phyloP scores from a whole-genome alignment of 495 filamentous ascomycete species.

The Articulospora tetracladia region DNA sequence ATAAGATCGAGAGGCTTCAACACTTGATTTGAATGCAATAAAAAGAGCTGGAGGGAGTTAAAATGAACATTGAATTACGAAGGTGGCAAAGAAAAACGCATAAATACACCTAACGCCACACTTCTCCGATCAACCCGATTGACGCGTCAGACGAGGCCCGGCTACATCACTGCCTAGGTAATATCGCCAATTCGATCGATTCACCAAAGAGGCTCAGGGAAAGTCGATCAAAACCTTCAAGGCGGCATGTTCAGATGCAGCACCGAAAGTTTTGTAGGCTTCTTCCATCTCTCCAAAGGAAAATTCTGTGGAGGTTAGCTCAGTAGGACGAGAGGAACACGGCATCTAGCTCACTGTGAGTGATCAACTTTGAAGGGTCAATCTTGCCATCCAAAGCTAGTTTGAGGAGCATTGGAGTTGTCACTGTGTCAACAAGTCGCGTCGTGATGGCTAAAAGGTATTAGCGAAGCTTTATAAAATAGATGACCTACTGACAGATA shows the following conservation, averaged over 20 bases:
- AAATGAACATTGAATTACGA: too few species aligned
- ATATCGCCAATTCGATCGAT: too few species aligned
- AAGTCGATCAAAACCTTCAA: slow-evolving; percentile 33
- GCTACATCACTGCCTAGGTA: too few species aligned
- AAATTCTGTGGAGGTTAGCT: slow-evolving; percentile 24
- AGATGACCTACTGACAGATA: slow-evolving; percentile 22
- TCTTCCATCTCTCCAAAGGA: slow-evolving; percentile 34
- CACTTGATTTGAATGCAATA: too few species aligned
- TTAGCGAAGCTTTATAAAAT: background rate
- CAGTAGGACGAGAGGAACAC: background rate
- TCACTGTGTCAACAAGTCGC: slow-evolving; percentile 39
- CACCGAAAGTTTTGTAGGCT: slow-evolving; percentile 33
- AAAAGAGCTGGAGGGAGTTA: too few species aligned
- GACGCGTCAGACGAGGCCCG: too few species aligned
- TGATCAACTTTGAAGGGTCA: slow-evolving; percentile 36
- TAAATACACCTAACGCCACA: too few species aligned
- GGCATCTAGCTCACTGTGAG: slow-evolving; percentile 31
- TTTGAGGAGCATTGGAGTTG: slow-evolving; percentile 39
- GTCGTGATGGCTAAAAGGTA: slow-evolving; percentile 38
- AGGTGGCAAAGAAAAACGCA: too few species aligned
- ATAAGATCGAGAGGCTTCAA: too few species aligned
- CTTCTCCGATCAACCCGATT: too few species aligned
- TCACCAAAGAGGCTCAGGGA: too few species aligned
- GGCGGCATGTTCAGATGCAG: slow-evolving; percentile 30
- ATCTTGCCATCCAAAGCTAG: slow-evolving; percentile 35